phyloP scores from a whole-genome alignment of 1,139 yeast genomes.

The Saccharomyces pastorianus region DNA sequence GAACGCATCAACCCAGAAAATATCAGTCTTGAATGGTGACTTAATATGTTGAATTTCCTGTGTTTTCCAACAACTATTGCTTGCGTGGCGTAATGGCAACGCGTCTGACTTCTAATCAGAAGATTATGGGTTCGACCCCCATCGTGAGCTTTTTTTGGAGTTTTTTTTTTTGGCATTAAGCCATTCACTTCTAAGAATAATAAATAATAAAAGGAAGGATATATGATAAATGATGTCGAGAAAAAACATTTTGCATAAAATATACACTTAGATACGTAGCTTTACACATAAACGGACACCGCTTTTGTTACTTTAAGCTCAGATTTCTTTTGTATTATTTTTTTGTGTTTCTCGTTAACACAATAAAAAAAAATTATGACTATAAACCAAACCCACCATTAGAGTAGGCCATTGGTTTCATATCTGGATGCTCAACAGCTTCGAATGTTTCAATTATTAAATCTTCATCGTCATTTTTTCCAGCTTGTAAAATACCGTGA shows the following conservation, averaged over 20 bases:
- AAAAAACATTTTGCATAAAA: too few relatives aligned
- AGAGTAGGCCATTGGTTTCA: slow-evolving; percentile 96
- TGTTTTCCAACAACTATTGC: slow-evolving; percentile 19
- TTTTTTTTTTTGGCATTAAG: too few relatives aligned
- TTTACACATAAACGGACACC: too few relatives aligned
- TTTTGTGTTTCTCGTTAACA: not conserved
- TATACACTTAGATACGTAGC: too few relatives aligned
- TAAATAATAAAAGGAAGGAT: too few relatives aligned
- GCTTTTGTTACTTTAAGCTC: too few relatives aligned
- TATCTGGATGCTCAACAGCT: slow-evolving; percentile 85
- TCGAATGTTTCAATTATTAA: slow-evolving; percentile 52
- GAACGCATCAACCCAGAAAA: too few relatives aligned
- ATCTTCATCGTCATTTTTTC: slow-evolving; percentile 46
- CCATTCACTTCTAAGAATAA: too few relatives aligned
- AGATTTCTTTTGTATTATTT: not conserved
- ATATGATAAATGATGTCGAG: too few relatives aligned
- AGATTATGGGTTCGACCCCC: slow-evolving; percentile 57
- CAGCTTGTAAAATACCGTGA: slow-evolving; percentile 23
- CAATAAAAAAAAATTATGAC: too few relatives aligned
- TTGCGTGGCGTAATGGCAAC: slow-evolving; percentile 55
- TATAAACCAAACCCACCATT: slow-evolving; percentile 36
- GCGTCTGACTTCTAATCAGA: slow-evolving; percentile 56
- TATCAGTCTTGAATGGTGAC: too few relatives aligned
- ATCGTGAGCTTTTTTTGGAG: slow-evolving; percentile 34
- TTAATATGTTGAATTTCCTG: too few relatives aligned